Conservation (phyloP, 1,284 basidiomycete genomes). For the Microbotryum saponariae region DNA sequence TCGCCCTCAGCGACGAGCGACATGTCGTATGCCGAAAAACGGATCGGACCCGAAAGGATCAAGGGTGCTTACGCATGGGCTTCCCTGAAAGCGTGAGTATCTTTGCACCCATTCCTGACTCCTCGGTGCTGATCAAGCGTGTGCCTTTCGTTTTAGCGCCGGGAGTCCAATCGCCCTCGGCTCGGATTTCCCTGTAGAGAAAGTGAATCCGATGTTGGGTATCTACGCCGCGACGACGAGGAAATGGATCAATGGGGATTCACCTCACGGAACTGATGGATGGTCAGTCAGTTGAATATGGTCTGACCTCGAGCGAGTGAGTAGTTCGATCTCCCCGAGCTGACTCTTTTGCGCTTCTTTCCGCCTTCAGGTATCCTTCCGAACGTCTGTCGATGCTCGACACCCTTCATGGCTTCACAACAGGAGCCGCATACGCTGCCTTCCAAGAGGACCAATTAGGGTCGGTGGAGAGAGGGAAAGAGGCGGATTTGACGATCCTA, state of each 20-base stretch:
- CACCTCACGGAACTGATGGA: constrained; percentile 69
- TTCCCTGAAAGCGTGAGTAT: constrained; percentile 58
- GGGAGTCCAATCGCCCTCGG: constrained; percentile 62
- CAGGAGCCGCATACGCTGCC: constrained; percentile 75
- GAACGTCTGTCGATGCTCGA: constrained; percentile 66
- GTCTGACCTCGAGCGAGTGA: not conserved
- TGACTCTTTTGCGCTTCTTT: not conserved
- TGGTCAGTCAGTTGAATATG: constrained; percentile 51
- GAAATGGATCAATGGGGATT: constrained; percentile 57
- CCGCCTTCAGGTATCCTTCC: constrained; percentile 53
- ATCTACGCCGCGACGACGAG: constrained; percentile 82
- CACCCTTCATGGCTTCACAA: constrained; percentile 62
- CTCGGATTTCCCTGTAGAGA: constrained; percentile 85
- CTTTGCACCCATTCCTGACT: not conserved
- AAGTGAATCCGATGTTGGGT: constrained; percentile 64
- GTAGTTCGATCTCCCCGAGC: not conserved
- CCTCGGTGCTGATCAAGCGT: not conserved
- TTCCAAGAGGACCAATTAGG: constrained; percentile 64
- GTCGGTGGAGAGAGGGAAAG: constrained; percentile 59
- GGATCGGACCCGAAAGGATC: constrained; percentile 69
- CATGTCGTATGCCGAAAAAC: constrained; percentile 79
- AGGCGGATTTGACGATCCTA: constrained; percentile 65
- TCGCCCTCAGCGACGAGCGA: constrained; percentile 54
- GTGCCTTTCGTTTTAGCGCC: not conserved
- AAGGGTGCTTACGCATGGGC: constrained; percentile 83